Conservation (phyloP, 345 rosid species). For the Rhodamnia argentea region DNA sequence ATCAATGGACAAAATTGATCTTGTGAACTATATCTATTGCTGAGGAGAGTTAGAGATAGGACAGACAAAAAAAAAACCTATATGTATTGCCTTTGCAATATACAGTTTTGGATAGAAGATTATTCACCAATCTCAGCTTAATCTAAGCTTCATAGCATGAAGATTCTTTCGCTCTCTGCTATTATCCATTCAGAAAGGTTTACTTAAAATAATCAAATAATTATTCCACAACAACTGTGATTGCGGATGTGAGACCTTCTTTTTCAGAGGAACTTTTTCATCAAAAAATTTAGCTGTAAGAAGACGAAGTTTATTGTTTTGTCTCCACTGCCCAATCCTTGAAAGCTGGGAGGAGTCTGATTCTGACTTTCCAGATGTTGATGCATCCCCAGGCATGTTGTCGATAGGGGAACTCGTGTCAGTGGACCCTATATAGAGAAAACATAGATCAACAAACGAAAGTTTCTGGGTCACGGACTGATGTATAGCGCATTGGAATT, state of each 20-base stretch:
- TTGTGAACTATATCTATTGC: background rate
- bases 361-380: conserved; percentile 13
- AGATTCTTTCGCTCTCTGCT: background rate
- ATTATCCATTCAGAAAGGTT: background rate
- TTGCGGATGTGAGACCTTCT: conserved; percentile 25
- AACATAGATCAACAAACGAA: background rate
- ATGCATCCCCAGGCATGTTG: conserved; percentile 10
- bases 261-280: conserved; percentile 32
- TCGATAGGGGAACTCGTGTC: background rate
- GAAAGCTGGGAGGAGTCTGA: conserved; percentile 4
- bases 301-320: conserved; percentile 4
- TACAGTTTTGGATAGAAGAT: background rate
- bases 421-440: background rate
- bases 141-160: background rate
- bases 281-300: conserved; percentile 26
- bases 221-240: background rate
- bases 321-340: background rate
- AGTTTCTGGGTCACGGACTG: background rate
- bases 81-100: background rate
- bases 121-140: background rate
- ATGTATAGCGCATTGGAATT: background rate
- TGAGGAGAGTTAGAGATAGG: no score
- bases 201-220: background rate
- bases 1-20: background rate
- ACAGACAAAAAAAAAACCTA: background rate